Base-by-base conservation (phyloP, 306 rosid genomes). In the Calophaca sinica region DNA sequence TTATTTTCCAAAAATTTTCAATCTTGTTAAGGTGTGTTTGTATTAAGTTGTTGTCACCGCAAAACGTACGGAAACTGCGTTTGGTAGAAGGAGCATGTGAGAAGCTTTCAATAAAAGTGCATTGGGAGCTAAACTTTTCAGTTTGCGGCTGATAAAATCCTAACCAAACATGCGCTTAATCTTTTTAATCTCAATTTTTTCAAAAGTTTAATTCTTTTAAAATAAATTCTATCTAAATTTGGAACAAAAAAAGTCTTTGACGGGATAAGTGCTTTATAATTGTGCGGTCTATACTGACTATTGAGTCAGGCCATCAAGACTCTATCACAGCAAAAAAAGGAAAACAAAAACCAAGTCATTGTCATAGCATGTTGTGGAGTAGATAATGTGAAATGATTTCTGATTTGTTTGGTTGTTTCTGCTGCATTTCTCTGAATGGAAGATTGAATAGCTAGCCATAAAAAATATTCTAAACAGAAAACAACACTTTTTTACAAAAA, bases 331-430 rank as follows among this genome's bases (percentile, higher is more conserved):
- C 28, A 44, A 70, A 58, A 45, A 50, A 0, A 3, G 28, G 44
- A 49, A 62, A 39, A 29, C 32, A 49, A 74, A 74, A 64, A 62
- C 7, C 28, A 33, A 36, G 54, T 61, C 81, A 59, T 31, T 69
- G 14, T 80, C 80, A 60, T 15, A 32, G 3, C 26, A 59, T 15
- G 77, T 62, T 75, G 54, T 44, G 71, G 49, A 60, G 57, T 28
- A 9, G 15, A 55, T 46, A 36, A 7, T 11, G 7, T 66, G 70
- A 65, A 35, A 7, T 53, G 31, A 72, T 46, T 73, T 46, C 5
- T 54, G 11, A 72, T 66, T 73, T 26, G 15, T 65, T 72, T 65
- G 74, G 69, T 13, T 55, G 45, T 72, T 72, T 79, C 68, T 50
- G 1, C 11, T 52, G 45, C 67, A 78, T 51, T 70, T 41, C 4